phyloP scores from a whole-genome alignment of 441 rosid genomes.

The Gossypium aridum region DNA sequence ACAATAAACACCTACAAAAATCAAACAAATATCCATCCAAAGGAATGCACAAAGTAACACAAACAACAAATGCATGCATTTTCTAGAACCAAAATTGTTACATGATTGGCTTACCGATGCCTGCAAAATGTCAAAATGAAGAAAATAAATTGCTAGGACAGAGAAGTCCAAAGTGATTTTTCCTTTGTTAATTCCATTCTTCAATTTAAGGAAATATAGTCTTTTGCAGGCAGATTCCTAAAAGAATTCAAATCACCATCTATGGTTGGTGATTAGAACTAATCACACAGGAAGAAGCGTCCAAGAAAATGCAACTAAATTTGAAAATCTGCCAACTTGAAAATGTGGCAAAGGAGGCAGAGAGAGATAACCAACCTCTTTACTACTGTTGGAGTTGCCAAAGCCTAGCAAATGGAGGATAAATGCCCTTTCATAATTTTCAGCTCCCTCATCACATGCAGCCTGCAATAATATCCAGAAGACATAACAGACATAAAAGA shows the following conservation, averaged over 20 bases:
- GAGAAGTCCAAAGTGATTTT: neutral
- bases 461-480: conserved; percentile 37
- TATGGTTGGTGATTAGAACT: neutral
- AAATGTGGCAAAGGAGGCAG: neutral
- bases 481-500: neutral
- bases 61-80: neutral
- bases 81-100: neutral
- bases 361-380: conserved; percentile 46
- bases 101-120: neutral
- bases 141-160: neutral
- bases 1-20: neutral
- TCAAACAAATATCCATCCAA: neutral
- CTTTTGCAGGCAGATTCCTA: neutral
- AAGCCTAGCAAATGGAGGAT: conserved; percentile 63
- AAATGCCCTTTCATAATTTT: conserved; percentile 74
- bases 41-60: neutral
- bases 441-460: conserved; percentile 68
- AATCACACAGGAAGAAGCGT: neutral
- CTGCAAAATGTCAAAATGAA: neutral
- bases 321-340: neutral
- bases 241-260: neutral
- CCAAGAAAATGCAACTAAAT: neutral
- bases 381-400: conserved; percentile 33
- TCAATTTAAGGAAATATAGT: neutral
- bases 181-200: neutral